phyloP scores from a whole-genome alignment of 2,329 filamentous ascomycete species.

The Bisporella sp. region DNA sequence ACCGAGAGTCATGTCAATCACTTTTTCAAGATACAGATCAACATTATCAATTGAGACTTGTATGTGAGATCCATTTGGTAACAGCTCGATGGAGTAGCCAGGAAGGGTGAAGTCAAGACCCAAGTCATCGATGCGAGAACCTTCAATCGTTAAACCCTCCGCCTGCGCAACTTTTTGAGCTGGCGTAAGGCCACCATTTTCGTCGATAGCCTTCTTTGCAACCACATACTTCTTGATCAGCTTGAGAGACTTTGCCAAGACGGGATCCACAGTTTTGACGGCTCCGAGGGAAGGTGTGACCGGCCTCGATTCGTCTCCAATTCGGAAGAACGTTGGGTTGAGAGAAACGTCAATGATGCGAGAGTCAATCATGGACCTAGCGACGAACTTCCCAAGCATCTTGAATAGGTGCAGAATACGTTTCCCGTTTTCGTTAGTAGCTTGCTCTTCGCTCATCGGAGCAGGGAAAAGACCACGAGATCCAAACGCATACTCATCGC shows the following conservation, averaged over 20 bases:
- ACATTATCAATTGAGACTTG: constrained; percentile 86
- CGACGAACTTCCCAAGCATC: constrained; percentile 93
- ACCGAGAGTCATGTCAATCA: constrained; percentile 88
- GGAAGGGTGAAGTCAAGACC: constrained; percentile 92
- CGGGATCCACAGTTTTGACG: constrained; percentile 81
- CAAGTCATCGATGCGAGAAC: constrained; percentile 75
- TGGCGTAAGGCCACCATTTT: constrained; percentile 57
- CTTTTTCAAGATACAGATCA: constrained; percentile 77
- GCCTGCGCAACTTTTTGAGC: constrained; percentile 66
- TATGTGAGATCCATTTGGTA: constrained; percentile 65
- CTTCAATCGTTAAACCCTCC: constrained; percentile 66
- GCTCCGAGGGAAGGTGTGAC: constrained; percentile 82
- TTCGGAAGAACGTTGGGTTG: constrained; percentile 95
- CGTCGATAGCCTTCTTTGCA: constrained; percentile 76
- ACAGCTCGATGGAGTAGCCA: constrained; percentile 80
- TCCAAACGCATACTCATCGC: constrained; percentile 78
- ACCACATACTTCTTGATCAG: constrained; percentile 80
- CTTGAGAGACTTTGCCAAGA: constrained; percentile 77
- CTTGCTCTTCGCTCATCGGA: constrained; percentile 76
- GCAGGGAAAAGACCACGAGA: constrained; percentile 84
- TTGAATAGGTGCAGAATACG: constrained; percentile 84
- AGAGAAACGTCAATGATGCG: constrained; percentile 97
- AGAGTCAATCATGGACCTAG: constrained; percentile 95
- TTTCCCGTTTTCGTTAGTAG: constrained; percentile 70
- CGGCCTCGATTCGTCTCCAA: constrained; percentile 59